phyloP scores from a whole-genome alignment of 2,329 filamentous ascomycete species.

The Onygenales sp. region DNA sequence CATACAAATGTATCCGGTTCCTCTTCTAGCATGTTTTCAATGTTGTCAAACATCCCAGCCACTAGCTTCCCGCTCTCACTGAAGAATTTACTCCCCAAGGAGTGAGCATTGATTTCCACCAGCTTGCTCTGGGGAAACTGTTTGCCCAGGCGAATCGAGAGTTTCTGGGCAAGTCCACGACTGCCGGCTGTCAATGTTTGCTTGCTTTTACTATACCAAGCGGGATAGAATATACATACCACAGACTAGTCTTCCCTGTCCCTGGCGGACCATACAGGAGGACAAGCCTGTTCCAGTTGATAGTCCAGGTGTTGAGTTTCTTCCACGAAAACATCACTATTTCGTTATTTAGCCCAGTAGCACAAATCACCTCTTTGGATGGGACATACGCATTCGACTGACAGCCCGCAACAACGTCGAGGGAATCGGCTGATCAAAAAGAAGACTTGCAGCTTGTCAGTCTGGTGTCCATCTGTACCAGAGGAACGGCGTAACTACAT shows the following conservation, averaged over 20 bases:
- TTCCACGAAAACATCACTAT: constrained; percentile 23
- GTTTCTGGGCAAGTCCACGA: constrained; percentile 40
- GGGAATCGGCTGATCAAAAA: constrained; percentile 35
- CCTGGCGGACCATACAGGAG: constrained; percentile 88
- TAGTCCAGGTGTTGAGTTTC: constrained; percentile 26
- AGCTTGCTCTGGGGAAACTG: constrained; percentile 32
- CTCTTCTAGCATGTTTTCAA: constrained; percentile 25
- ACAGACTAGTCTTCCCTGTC: constrained; percentile 62
- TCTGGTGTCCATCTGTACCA: background rate
- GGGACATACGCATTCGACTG: constrained; percentile 27
- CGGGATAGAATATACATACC: constrained; percentile 13
- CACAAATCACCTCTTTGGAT: background rate
- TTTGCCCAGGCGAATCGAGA: constrained; percentile 38
- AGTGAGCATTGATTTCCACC: constrained; percentile 38
- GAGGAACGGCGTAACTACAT: constrained; percentile 8
- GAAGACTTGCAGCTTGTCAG: constrained; percentile 21
- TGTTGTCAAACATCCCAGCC: constrained; percentile 32
- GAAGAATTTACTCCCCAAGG: constrained; percentile 40
- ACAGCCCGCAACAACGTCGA: constrained; percentile 31
- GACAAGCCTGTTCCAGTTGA: constrained; percentile 48
- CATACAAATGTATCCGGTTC: constrained; percentile 34
- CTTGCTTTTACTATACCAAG: background rate
- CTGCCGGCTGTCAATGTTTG: constrained; percentile 12
- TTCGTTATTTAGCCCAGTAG: background rate
- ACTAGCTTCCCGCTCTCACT: constrained; percentile 39